Base-by-base conservation (phyloP, 2,329 filamentous ascomycete genomes). In the Talaromyces rugulosus region DNA sequence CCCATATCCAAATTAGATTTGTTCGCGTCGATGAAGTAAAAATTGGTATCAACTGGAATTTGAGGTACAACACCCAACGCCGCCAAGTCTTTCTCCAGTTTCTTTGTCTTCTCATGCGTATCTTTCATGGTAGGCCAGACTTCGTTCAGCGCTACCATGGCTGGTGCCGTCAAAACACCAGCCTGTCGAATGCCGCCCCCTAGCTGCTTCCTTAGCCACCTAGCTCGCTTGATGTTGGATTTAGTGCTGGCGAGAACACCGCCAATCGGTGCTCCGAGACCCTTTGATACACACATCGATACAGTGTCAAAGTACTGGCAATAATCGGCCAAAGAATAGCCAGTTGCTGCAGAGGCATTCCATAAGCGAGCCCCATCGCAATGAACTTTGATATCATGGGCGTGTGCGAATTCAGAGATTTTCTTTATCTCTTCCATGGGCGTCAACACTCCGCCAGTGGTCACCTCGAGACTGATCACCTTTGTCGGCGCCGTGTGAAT, bases 401-500 rank as follows among this genome's bases (percentile, higher is more conserved):
- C 57, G 31, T 18, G 61, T 50, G 61, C 61, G 28, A 62, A 62
- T 34, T 54, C 61, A 9, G 61, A 62, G 31, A 62, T 62, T n/a
- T 54, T 58, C 6, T 42, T 51, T 28, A 62, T 33, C 51, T 59
- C 61, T 23, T 62, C 61, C 16, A 62, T 28, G 2, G 61, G 61
- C n/a, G 61, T 62, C 6, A 62, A 18, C 12, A 62, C 51, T 5
- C 61, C 60, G 2, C 54, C 40, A 68, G 60, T 51, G 62, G 60
- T 63, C 23, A 59, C 30, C 34, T 64, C 61, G 16, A 63, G 55
- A 31, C 62, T 62, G 66, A 96, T 90, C 55, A 95, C 85, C 34
- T 84, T 83, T 0, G 91, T 94, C 0, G 91, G 90, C 68, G 88
- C 90, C n/a, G 81, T 79, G 72, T 93, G 89, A 11, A 93, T 83